Conservation (phyloP, 805 yeast genomes). For the Nakazawaea holstii region DNA sequence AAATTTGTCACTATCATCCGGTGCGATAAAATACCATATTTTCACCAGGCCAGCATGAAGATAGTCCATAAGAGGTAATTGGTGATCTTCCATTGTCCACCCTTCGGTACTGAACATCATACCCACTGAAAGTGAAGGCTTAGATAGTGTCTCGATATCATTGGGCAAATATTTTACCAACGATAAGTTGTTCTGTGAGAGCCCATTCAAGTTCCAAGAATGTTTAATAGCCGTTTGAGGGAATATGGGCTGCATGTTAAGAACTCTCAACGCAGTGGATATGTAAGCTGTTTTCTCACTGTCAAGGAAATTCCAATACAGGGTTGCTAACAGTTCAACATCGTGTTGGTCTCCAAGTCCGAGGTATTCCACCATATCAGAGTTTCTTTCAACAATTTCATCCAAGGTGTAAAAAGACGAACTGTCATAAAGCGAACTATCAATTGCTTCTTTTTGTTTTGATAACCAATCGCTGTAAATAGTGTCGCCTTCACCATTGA, state of each 20-base stretch:
- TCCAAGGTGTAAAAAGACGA: background rate
- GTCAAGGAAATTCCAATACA: slow-evolving; percentile 1
- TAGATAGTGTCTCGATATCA: slow-evolving; percentile 33
- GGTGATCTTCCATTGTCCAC: slow-evolving; percentile 61
- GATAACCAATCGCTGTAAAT: slow-evolving; percentile 16
- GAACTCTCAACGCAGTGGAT: background rate
- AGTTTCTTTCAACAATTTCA: background rate
- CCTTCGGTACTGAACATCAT: slow-evolving; percentile 49
- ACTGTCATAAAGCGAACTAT: slow-evolving; percentile 2
- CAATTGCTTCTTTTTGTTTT: background rate
- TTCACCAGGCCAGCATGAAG: slow-evolving; percentile 51
- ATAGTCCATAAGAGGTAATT: slow-evolving; percentile 46
- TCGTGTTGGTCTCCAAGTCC: background rate
- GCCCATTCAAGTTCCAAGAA: slow-evolving; percentile 57
- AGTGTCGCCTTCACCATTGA: slow-evolving; percentile 29
- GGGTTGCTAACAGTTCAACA: background rate
- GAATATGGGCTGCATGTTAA: background rate
- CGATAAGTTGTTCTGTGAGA: slow-evolving; percentile 45
- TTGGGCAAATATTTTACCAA: slow-evolving; percentile 39
- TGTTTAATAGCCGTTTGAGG: slow-evolving; percentile 11
- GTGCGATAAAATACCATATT: slow-evolving; percentile 61
- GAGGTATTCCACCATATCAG: background rate
- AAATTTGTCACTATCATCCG: slow-evolving; percentile 44
- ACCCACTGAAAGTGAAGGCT: slow-evolving; percentile 43
- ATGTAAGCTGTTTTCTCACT: background rate